Base-by-base conservation (phyloP, 108 stramenopile species). In the Cyclotella choctawhatcheeana region DNA sequence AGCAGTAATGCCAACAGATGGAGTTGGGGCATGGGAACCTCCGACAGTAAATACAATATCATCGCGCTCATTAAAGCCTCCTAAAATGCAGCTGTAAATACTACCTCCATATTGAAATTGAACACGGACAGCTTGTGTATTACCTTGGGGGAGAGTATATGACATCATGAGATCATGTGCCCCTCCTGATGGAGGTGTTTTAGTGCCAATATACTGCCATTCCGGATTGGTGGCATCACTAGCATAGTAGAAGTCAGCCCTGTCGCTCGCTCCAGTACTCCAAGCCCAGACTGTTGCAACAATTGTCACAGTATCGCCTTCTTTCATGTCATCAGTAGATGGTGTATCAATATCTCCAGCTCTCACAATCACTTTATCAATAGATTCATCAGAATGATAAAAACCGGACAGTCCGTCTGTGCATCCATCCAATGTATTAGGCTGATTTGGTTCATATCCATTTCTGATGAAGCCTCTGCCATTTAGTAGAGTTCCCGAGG, bases 361-460 rank as follows among this genome's bases (percentile, higher is more conserved):
- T 30, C 27, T 59, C 4, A 75, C 67, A 25, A 61, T 26, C 25
- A 75, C 55, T 24, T 60, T 59, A 16, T 75, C 74, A 27, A 75
- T 44, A 26, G 73, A 58, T 18, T 79, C 72, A 40, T 79, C 59
- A 20, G 12, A 14, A 24, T 68, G 35, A 34, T 79, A 69, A 0
- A 25, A 4, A 31, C 70, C 64, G 35, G 3, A 5, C 17, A 29
- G 10, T 17, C 74, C 74, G 26, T 75, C 74, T 24, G 0, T 18
- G 16, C 74, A 75, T n/a, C 64, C 64, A 29, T 69, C 67, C 17
- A 75, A 27, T n/a, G 74, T 69, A 44, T 75, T 75, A 10, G 74
- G 68, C 3, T 45, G 37, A 24, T 69, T 59, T 20, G 44, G 35
- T 45, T 75, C 74, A 13, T 2, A 2, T 24, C 61, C 44, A 47